A percentile compares a stretch with the other conserved stretches of the same genome.
Evolutionary conservation across 78 protist genomes (phyloP).

Genomic region (Capsaspora owczarzaki): DNA sequence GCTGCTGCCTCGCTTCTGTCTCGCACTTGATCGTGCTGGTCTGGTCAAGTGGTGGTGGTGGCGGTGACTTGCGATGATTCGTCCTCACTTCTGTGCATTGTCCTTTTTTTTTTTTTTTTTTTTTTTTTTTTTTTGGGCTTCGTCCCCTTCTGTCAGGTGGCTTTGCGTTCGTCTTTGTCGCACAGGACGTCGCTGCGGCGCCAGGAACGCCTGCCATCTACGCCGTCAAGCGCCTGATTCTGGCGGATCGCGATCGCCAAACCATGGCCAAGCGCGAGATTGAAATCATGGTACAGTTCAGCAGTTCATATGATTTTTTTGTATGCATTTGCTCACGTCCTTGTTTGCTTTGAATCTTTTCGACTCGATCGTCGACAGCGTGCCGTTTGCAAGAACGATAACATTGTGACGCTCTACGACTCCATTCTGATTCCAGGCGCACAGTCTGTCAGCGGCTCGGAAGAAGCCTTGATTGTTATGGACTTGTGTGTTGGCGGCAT

Average conservation of each 20-base stretch:
- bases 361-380: background rate
- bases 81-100: background rate
- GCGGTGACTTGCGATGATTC: no score
- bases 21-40: background rate
- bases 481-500: background rate
- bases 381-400: conserved; percentile 6
- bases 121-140: no score
- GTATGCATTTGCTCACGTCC: no score
- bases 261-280: background rate
- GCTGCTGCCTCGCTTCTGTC: no score
- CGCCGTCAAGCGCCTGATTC: background rate
- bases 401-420: background rate
- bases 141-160: background rate
- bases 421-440: background rate
- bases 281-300: background rate
- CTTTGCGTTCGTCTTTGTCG: background rate
- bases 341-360: background rate
- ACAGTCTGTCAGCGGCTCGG: background rate
- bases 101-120: background rate
- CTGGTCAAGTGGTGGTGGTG: background rate
- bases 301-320: no score
- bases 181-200: no score
- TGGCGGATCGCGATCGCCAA: background rate
- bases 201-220: background rate
- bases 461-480: background rate